Evolutionary conservation across 2,329 filamentous ascomycete species (phyloP), one percentile per base, ranked within the genome.

Genomic region (Daldinia sp.): DNA sequence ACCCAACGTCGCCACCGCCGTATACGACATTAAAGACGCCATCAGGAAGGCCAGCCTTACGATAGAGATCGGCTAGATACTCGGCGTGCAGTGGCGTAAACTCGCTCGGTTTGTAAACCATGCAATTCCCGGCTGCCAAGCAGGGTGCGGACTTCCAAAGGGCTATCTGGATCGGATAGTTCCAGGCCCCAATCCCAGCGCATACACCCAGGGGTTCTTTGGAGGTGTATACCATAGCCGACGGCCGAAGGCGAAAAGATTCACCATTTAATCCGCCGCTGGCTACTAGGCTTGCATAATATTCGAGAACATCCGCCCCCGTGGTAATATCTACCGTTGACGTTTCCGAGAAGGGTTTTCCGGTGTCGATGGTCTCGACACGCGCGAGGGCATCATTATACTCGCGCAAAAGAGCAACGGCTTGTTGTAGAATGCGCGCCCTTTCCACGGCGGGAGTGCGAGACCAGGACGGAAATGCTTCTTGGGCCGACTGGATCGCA

Each of bases 81-180:
- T 92, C 85, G 29, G 85, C 92, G 73, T 96, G 92, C n/a, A 96
- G 82, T 4, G 92, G 91, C 0, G 93, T 96, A 76, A 91, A 90
- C 80, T 96, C 93, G 68, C 90, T 94, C 6, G 92, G 91, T 78
- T 96, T 96, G 80, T 96, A 96, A 43, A 96, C 86, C 90, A 96
- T 94, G 73, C 90, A 92, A 78, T 96, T 96, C 17, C 92, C 92
- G 0, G 92, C 92, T 3, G 92, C 92, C 11, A 96, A 83, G 71
- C 92, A 95, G 0, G 93, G 91, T 0, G 90, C 92, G 1, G 91
- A 93, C 77, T 96, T 96, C 92, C 92, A 96, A 1, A 96, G 82
- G 7, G 92, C 92, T 68, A 96, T 96, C 76, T 96, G 92, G 67
- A 96, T 91, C 10, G 93, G 93, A 74, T 96, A 96, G 78, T 96